Evolutionary conservation across 768 basidiomycete genomes (phyloP).

Genomic region (Hericium alpestre): DNA sequence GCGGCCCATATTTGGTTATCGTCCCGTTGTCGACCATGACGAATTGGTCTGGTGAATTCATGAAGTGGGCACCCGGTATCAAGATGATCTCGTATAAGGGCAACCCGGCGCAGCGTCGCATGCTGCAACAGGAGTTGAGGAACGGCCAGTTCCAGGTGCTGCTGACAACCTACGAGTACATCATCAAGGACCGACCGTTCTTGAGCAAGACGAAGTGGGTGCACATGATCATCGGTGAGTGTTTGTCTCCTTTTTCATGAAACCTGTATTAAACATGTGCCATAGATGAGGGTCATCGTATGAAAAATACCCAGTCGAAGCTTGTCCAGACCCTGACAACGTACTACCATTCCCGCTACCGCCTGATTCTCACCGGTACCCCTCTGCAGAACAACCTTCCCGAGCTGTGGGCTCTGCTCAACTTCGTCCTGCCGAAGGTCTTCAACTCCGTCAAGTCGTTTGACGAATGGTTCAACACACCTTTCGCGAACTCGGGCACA

Average conservation of each 20-base stretch:
- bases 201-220: conserved; percentile 90
- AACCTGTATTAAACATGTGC: background rate
- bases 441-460: conserved; percentile 99
- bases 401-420: conserved; percentile 90
- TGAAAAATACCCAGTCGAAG: conserved; percentile 93
- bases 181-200: conserved; percentile 91
- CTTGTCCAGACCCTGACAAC: conserved; percentile 82
- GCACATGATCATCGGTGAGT: conserved; percentile 90
- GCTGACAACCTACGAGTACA: conserved; percentile 92
- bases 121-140: conserved; percentile 67
- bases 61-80: conserved; percentile 90
- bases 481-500: conserved; percentile 95
- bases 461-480: conserved; percentile 99
- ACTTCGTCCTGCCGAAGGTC: conserved; percentile 88
- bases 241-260: background rate
- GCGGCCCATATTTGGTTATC: conserved; percentile 92
- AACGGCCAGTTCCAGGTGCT: conserved; percentile 82
- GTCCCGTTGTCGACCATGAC: conserved; percentile 95
- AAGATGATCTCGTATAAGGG: conserved; percentile 83
- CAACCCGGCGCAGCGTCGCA: conserved; percentile 73
- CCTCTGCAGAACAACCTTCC: conserved; percentile 96
- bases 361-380: conserved; percentile 91
- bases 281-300: conserved; percentile 88
- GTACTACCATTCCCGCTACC: conserved; percentile 86
- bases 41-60: conserved; percentile 94